Conservation (phyloP, 139 green algal species). For the Closterium sp. region DNA sequence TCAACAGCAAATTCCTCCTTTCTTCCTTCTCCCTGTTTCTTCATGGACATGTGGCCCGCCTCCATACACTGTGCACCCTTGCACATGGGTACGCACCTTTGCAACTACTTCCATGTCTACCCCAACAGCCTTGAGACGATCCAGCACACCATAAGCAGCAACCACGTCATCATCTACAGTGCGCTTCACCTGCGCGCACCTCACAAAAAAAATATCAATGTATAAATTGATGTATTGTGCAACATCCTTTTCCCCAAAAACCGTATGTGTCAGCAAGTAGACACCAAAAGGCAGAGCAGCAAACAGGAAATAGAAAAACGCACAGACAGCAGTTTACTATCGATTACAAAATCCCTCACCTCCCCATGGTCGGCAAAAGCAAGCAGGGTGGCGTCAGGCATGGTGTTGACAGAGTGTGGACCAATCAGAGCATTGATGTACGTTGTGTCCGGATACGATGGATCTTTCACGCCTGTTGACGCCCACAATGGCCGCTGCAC, state of each 20-base stretch:
- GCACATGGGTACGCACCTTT: too few relatives aligned
- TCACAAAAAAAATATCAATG: not conserved
- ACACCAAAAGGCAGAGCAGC: not conserved
- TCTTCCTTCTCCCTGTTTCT: too few relatives aligned
- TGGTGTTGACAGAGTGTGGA: constrained; percentile 44
- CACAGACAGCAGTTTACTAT: too few relatives aligned
- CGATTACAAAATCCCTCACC: not conserved
- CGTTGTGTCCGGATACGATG: too few relatives aligned
- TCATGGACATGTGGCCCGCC: too few relatives aligned
- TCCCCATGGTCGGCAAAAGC: constrained; percentile 45
- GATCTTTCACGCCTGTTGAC: too few relatives aligned
- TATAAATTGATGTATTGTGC: not conserved
- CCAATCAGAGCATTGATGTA: constrained; percentile 5
- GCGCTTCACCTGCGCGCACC: constrained; percentile 16
- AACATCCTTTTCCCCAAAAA: not conserved
- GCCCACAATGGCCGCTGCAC: constrained; percentile 44
- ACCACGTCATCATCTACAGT: constrained; percentile 41
- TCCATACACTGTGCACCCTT: too few relatives aligned
- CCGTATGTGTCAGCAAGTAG: too few relatives aligned
- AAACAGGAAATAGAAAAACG: not conserved
- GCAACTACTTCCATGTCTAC: too few relatives aligned
- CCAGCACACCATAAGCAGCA: not conserved
- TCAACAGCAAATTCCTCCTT: too few relatives aligned
- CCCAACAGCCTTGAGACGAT: too few relatives aligned
- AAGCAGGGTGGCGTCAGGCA: constrained; percentile 30